Conservation (phyloP, 2,329 filamentous ascomycete species). For the Thelonectria blattea region DNA sequence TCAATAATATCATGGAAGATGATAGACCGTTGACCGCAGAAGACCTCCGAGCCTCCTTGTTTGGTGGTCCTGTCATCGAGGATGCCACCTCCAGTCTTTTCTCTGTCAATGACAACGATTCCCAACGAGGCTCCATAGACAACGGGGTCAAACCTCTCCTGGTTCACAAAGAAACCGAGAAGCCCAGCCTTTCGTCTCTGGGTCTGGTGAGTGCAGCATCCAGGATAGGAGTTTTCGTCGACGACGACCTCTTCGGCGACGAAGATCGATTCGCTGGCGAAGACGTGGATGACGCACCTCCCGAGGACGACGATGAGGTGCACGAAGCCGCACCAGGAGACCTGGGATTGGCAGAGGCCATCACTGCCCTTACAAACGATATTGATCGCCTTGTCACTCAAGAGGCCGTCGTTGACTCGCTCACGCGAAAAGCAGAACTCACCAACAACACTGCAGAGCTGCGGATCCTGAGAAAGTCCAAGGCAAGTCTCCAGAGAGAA, state of each 20-base stretch:
- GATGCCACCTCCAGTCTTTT: constrained; percentile 55
- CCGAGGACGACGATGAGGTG: constrained; percentile 77
- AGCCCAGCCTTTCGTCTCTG: constrained; percentile 87
- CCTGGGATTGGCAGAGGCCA: constrained; percentile 90
- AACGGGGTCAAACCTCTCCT: constrained; percentile 41
- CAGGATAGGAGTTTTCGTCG: constrained; percentile 88
- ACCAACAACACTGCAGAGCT: constrained; percentile 97
- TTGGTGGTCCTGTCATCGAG: constrained; percentile 47
- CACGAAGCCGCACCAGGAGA: constrained; percentile 95
- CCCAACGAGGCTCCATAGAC: constrained; percentile 68
- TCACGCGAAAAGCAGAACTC: constrained; percentile 92
- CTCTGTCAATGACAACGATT: constrained; percentile 62
- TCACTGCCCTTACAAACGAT: constrained; percentile 83
- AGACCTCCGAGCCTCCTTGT: constrained; percentile 70
- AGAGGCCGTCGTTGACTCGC: constrained; percentile 87
- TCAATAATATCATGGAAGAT: constrained; percentile 91
- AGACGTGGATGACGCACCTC: constrained; percentile 65
- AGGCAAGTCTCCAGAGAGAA: constrained; percentile 89
- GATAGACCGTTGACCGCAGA: constrained; percentile 68
- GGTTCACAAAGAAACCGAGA: constrained; percentile 59
- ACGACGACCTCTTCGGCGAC: constrained; percentile 92
- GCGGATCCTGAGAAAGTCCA: constrained; percentile 90
- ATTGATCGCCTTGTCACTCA: constrained; percentile 89
- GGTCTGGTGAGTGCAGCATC: constrained; percentile 88
- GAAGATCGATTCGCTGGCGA: constrained; percentile 84